Conservation (phyloP, 148 eudicot species). For the Rhododendron williamsianum region DNA sequence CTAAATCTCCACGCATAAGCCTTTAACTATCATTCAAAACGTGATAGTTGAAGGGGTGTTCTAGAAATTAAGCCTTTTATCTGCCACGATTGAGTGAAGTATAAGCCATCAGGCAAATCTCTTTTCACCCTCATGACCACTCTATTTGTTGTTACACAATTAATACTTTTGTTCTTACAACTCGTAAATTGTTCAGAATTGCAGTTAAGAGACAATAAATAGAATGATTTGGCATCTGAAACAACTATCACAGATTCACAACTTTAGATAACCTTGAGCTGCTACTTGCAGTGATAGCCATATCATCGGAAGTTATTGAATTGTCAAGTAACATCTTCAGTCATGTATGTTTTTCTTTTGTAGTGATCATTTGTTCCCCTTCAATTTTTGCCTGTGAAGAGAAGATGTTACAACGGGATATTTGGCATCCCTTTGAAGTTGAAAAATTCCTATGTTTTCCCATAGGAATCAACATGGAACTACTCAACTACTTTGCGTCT, state of each 20-base stretch:
- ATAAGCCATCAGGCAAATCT: background rate
- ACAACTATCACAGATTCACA: background rate
- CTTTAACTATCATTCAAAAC: background rate
- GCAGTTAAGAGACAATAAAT: background rate
- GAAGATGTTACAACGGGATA: background rate
- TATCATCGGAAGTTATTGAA: background rate
- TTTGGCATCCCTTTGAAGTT: background rate
- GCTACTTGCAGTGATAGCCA: background rate
- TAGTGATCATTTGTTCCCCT: background rate
- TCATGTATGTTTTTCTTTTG: background rate
- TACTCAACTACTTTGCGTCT: background rate
- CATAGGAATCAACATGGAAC: background rate
- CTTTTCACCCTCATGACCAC: background rate
- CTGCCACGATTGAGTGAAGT: background rate
- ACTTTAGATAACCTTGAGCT: background rate
- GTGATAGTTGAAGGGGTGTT: no score
- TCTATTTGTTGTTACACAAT: background rate
- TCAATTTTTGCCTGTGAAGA: background rate
- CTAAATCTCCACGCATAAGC: background rate
- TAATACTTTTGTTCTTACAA: background rate
- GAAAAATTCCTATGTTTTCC: background rate
- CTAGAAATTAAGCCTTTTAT: no score
- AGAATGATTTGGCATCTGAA: background rate
- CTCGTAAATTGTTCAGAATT: background rate
- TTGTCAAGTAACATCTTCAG: constrained; percentile 1